Conservation (phyloP, 768 basidiomycete species). For the Phaeotremella fagi region DNA sequence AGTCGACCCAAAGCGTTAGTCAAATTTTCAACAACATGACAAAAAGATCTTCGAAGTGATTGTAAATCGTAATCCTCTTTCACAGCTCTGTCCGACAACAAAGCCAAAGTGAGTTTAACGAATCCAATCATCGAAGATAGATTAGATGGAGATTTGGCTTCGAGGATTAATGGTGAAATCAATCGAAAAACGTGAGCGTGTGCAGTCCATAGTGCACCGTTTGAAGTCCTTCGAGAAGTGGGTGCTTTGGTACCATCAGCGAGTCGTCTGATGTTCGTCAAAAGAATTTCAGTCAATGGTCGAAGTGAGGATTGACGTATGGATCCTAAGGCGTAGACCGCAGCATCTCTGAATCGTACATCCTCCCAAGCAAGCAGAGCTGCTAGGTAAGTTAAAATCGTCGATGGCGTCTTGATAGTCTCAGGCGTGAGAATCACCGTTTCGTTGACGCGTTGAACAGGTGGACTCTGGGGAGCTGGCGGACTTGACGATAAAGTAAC, state of each 20-base stretch:
- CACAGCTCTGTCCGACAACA: slow-evolving; percentile 66
- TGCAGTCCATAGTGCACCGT: slow-evolving; percentile 67
- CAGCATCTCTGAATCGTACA: slow-evolving; percentile 73
- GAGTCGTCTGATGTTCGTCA: slow-evolving; percentile 72
- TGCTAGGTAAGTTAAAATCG: slow-evolving; percentile 75
- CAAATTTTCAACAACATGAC: slow-evolving; percentile 77
- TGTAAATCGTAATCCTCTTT: slow-evolving; percentile 73
- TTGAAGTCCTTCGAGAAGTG: slow-evolving; percentile 66
- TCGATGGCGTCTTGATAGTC: slow-evolving; percentile 72
- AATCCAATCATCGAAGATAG: slow-evolving; percentile 78
- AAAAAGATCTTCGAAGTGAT: slow-evolving; percentile 81
- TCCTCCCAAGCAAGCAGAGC: slow-evolving; percentile 85
- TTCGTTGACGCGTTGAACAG: slow-evolving; percentile 40
- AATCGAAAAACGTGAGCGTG: slow-evolving; percentile 84
- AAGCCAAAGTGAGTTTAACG: slow-evolving; percentile 72
- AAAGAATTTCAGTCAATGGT: slow-evolving; percentile 76
- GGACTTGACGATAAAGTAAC: slow-evolving; percentile 61
- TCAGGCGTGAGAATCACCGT: slow-evolving; percentile 68
- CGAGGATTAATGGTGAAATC: slow-evolving; percentile 69
- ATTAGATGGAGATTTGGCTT: slow-evolving; percentile 64
- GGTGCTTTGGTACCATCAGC: slow-evolving; percentile 67
- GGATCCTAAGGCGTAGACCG: slow-evolving; percentile 81
- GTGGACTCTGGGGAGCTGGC: slow-evolving; percentile 25
- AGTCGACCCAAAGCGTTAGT: slow-evolving; percentile 64
- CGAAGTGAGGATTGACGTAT: slow-evolving; percentile 73